Evolutionary conservation across 2,329 filamentous ascomycete genomes (phyloP).

Genomic region (Hansfordia pulvinata): DNA sequence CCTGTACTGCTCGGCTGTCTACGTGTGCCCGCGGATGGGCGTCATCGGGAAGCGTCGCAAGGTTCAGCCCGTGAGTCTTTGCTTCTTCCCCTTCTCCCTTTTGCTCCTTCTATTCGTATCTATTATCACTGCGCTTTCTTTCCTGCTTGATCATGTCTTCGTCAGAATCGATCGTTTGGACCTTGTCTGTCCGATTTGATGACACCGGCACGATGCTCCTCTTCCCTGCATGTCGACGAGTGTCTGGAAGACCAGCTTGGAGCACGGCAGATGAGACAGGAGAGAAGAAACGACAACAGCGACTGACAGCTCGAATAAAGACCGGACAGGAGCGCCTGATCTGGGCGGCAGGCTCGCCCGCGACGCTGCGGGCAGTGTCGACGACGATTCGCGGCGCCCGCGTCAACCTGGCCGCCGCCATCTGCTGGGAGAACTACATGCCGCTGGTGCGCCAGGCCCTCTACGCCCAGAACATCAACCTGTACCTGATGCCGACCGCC

Average conservation of each 20-base stretch:
- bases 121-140: conserved; percentile 2
- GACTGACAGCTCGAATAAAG: conserved; percentile 14
- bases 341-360: conserved; percentile 76
- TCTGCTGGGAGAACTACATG: conserved; percentile 98
- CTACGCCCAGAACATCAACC: conserved; percentile 81
- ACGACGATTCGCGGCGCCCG: conserved; percentile 68
- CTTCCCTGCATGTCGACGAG: too few species aligned
- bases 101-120: conserved; percentile 1
- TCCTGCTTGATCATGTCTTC: too few species aligned
- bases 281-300: neutral
- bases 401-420: conserved; percentile 71
- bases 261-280: neutral
- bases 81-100: neutral
- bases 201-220: too few species aligned
- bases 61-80: conserved; percentile 64
- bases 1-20: conserved; percentile 72
- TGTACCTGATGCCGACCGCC: conserved; percentile 84
- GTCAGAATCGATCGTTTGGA: too few species aligned
- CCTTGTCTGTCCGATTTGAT: too few species aligned
- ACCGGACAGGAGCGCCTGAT: conserved; percentile 73
- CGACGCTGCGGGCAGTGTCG: conserved; percentile 65
- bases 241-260: too few species aligned
- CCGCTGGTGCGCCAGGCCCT: conserved; percentile 71
- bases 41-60: conserved; percentile 77
- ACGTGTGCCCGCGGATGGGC: conserved; percentile 63